Evolutionary conservation across 441 rosid genomes (phyloP).

Genomic region (Populus trichocarpa): DNA sequence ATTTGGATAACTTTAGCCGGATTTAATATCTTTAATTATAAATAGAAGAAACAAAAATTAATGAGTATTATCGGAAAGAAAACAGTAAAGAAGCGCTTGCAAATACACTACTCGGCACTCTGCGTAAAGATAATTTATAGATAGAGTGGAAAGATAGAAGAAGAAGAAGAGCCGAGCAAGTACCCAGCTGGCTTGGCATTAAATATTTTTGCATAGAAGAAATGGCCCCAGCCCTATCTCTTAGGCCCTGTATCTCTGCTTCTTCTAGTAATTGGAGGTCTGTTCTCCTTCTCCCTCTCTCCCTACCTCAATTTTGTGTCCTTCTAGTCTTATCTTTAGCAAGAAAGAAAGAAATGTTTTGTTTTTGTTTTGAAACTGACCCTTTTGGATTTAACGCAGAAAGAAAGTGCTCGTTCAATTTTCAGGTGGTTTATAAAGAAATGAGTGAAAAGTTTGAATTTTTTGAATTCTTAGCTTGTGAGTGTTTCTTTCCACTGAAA

Average conservation of each 20-base stretch:
- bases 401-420: neutral
- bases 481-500: neutral
- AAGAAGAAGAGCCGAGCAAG: neutral
- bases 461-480: neutral
- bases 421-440: neutral
- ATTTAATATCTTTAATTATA: too few species aligned
- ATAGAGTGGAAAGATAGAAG: neutral
- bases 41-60: too few species aligned
- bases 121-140: neutral
- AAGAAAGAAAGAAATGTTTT: neutral
- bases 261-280: conserved; percentile 27
- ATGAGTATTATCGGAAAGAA: neutral
- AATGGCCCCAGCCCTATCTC: conserved; percentile 39
- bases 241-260: conserved; percentile 39
- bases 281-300: neutral
- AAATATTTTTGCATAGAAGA: neutral
- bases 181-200: neutral
- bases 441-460: neutral
- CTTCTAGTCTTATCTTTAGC: neutral
- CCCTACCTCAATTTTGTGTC: neutral
- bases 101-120: neutral
- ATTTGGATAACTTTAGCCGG: neutral
- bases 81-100: neutral
- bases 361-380: neutral
- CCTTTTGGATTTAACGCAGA: neutral